Percentiles rank a stretch among this genome's conserved stretches.
Evolutionary conservation across 805 yeast species (phyloP).

Genomic region (Saturnispora silvae): DNA sequence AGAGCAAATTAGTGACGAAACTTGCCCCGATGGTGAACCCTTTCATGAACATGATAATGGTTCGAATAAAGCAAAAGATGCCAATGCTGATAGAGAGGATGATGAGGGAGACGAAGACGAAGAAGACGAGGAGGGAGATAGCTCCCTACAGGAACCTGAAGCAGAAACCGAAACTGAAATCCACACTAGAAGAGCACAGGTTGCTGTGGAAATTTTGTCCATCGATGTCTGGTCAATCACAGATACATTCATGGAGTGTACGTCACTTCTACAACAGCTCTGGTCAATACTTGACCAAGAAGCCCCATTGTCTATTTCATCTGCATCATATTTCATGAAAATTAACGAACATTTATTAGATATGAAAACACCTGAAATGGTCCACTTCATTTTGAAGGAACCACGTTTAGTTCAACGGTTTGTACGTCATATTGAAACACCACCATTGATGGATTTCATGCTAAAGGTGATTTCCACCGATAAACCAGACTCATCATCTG

Average conservation of each 20-base stretch:
- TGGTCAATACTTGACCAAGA: constrained; percentile 73
- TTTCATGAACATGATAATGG: neutral
- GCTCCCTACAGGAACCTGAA: constrained; percentile 22
- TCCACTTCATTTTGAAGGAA: constrained; percentile 58
- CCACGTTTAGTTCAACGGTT: constrained; percentile 67
- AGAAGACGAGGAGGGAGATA: constrained; percentile 15
- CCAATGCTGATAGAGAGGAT: constrained; percentile 5
- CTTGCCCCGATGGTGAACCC: constrained; percentile 14
- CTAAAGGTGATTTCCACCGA: constrained; percentile 87
- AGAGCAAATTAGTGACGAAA: neutral
- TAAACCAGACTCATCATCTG: constrained; percentile 81
- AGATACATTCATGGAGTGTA: constrained; percentile 75
- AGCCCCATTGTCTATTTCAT: constrained; percentile 57
- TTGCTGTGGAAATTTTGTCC: constrained; percentile 81
- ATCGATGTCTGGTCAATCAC: constrained; percentile 93
- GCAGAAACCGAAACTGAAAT: constrained; percentile 27
- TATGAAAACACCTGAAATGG: constrained; percentile 75
- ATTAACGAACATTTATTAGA: constrained; percentile 84
- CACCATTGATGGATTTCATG: constrained; percentile 88
- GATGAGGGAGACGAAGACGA: constrained; percentile 9
- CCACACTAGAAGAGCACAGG: constrained; percentile 39
- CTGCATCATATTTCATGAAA: constrained; percentile 84
- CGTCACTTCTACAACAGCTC: constrained; percentile 50
- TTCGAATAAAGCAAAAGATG: constrained; percentile 1
- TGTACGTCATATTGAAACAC: constrained; percentile 79